Evolutionary conservation across 225 moss, liverwort and hornwort genomes (phyloP), one percentile per base, ranked within the genome.

Genomic region (Pseudoscleropodium purum): DNA sequence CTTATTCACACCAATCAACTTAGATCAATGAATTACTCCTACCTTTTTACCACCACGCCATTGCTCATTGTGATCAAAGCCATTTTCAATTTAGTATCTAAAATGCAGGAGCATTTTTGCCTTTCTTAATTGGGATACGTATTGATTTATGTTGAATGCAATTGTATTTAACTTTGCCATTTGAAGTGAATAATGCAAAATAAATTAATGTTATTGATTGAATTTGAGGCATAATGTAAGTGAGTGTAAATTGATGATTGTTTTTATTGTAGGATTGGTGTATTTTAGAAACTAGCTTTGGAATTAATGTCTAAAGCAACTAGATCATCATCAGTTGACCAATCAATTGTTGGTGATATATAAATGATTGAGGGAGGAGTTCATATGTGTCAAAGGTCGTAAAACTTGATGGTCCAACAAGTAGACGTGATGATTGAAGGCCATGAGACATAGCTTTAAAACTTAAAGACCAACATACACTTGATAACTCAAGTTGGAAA

Each of bases 21-120:
- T 0, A 11, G 7, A 82, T 73, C 0, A 0, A 31, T 62, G 0
- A 0, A 31, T 45, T 23, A 39, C 3, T 34, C 34, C 31, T 25
- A 79, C 7, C 29, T 73, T 37, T 10, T 72, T 18, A 77, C 20
- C n/a, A 54, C 21, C 7, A 33, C 2, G 4, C 20, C 3, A 45
- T 3, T 63, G 23, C 1, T 13, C 37, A 84, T 54, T 47, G 45
- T 15, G 3, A 15, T 21, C 1, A 18, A 26, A 27, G 49, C 2
- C 36, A 63, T 65, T 7, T 34, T 33, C 49, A 41, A 65, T 34
- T 34, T 7, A 83, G 16, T 13, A 65, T 34, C 6, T 83, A 6
- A 49, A 10, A 49, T 64, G 7, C 17, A 64, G 21, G 5, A 49
- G 7, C 0, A 1, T 49, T 21, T 81, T 20, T 15, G 9, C 21